Conservation (phyloP, 2,329 filamentous ascomycete species). For the Xylariaceae sp. region DNA sequence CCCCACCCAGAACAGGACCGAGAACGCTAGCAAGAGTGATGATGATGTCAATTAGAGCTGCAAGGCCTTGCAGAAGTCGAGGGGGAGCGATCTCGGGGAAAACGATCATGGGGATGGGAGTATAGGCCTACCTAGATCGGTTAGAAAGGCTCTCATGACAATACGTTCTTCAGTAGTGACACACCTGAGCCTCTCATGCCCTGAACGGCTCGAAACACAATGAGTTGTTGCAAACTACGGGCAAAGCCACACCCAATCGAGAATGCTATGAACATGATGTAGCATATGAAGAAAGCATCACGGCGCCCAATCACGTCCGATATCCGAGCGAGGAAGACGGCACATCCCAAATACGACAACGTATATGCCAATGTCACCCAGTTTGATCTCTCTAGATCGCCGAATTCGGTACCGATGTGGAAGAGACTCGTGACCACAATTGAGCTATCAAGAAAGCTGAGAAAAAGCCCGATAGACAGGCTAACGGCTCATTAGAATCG, state of each 20-base stretch:
- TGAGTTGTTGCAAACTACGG: slow-evolving; percentile 40
- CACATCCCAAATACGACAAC: slow-evolving; percentile 51
- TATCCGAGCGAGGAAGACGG: slow-evolving; percentile 49
- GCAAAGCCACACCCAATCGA: slow-evolving; percentile 51
- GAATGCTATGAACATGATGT: slow-evolving; percentile 50
- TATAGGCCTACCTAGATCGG: slow-evolving; percentile 44
- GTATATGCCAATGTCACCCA: slow-evolving; percentile 54
- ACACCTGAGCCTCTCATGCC: slow-evolving; percentile 47
- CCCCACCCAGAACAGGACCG: slow-evolving; percentile 47
- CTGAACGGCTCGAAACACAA: slow-evolving; percentile 45
- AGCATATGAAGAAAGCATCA: slow-evolving; percentile 45
- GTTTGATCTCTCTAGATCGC: slow-evolving; percentile 40
- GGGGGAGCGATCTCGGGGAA: slow-evolving; percentile 45
- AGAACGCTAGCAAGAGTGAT: slow-evolving; percentile 45
- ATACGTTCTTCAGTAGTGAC: slow-evolving; percentile 12
- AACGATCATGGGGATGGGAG: slow-evolving; percentile 50
- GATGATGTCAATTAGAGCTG: slow-evolving; percentile 43
- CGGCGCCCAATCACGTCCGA: slow-evolving; percentile 52
- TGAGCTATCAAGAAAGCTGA: slow-evolving; percentile 54
- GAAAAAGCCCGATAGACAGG: slow-evolving; percentile 47
- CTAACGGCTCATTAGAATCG: slow-evolving; percentile 30
- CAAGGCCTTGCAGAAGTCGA: slow-evolving; percentile 39
- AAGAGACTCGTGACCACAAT: slow-evolving; percentile 55
- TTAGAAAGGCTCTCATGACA: slow-evolving; percentile 5
- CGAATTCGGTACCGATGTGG: slow-evolving; percentile 49